A percentile compares a stretch with the other conserved stretches of the same genome.
phyloP scores from a whole-genome alignment of 164 flowering plant species.

The Tetracentron sinense region DNA sequence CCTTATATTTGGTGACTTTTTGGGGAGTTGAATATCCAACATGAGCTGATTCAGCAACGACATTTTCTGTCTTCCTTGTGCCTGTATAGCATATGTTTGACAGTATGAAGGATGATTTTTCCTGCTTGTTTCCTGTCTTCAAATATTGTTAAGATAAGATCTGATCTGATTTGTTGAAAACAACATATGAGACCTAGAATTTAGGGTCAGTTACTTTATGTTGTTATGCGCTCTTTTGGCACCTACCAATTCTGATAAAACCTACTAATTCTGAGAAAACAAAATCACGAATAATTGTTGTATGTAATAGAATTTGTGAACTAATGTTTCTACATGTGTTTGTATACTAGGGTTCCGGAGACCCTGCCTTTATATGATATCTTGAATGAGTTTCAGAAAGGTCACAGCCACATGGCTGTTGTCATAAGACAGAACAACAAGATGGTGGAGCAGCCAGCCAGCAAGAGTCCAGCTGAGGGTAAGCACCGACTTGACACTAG shows the following conservation, averaged over 20 bases:
- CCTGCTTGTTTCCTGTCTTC: neutral
- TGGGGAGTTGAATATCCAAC: no score
- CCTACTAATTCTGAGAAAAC: no score
- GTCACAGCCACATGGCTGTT: constrained; percentile 99
- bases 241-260: neutral
- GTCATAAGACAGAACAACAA: constrained; percentile 52
- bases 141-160: no score
- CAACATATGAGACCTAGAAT: neutral
- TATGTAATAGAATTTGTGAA: neutral
- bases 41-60: neutral
- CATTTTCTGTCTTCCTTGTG: no score
- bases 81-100: neutral
- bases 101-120: neutral
- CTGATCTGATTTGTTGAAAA: neutral
- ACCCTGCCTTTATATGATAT: constrained; percentile 87
- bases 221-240: neutral
- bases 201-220: neutral
- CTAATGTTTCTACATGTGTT: constrained; percentile 1
- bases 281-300: neutral
- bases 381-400: constrained; percentile 98
- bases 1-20: no score
- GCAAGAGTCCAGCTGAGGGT: constrained; percentile 37
- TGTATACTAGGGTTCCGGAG: constrained; percentile 66
- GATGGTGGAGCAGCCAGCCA: constrained; percentile 20
- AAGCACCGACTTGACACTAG: constrained; percentile 18